Percentiles rank a stretch among this genome's conserved stretches.
phyloP scores from a whole-genome alignment of 2,329 filamentous ascomycete species.

The Alternaria alternata region DNA sequence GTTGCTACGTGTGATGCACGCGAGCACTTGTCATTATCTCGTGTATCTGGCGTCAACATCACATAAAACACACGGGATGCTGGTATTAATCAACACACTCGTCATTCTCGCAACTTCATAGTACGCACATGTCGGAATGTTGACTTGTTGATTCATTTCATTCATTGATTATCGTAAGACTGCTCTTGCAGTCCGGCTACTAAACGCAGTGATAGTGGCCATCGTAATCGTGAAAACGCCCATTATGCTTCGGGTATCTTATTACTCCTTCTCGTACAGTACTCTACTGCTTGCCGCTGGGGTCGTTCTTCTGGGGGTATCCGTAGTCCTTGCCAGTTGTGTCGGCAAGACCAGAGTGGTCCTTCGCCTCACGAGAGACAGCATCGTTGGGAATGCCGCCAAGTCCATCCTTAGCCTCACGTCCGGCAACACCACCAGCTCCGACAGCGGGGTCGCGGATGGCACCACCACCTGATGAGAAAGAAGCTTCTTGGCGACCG shows the following conservation, averaged over 20 bases:
- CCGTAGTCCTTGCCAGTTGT: constrained; percentile 55
- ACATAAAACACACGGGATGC: neutral
- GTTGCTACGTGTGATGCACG: neutral
- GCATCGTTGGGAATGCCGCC: constrained; percentile 68
- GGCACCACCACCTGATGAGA: constrained; percentile 55
- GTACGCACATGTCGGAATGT: neutral
- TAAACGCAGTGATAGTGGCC: constrained; percentile 21
- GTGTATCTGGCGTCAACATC: neutral
- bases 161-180: constrained; percentile 11
- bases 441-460: constrained; percentile 61
- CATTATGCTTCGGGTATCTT: constrained; percentile 11
- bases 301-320: constrained; percentile 54
- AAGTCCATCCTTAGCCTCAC: constrained; percentile 68
- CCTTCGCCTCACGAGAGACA: constrained; percentile 56
- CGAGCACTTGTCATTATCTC: neutral
- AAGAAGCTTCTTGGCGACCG: constrained; percentile 60
- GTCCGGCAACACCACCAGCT: constrained; percentile 64
- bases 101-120: neutral
- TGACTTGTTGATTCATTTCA: constrained; percentile 19
- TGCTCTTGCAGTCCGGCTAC: constrained; percentile 22
- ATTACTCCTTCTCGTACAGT: neutral
- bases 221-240: constrained; percentile 12
- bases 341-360: constrained; percentile 51
- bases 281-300: constrained; percentile 37
- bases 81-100: neutral